These are phyloP conservation scores for Kodamaea lidongshanica DNA, from an alignment of 805 yeast species.

Conservation along the genomic window DNA sequence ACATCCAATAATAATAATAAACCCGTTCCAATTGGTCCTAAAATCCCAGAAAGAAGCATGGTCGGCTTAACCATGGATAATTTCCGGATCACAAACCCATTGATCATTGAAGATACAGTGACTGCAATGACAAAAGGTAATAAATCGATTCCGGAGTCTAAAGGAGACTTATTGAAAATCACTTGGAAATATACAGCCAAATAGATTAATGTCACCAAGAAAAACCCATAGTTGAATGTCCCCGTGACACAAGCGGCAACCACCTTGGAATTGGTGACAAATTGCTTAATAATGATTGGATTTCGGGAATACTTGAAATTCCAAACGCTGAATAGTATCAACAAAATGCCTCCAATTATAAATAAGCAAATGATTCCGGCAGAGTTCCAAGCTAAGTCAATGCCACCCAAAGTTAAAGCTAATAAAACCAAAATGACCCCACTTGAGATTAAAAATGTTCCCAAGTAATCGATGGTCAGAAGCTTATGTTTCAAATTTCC, in stretches of 20 bases:
- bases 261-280: constrained; percentile 33
- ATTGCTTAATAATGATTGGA: constrained; percentile 43
- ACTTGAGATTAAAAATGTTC: constrained; percentile 37
- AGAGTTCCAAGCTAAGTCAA: constrained; percentile 47
- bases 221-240: constrained; percentile 31
- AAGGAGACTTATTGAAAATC: constrained; percentile 28
- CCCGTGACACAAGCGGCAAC: constrained; percentile 33
- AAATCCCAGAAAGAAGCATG: constrained; percentile 23
- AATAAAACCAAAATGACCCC: constrained; percentile 42
- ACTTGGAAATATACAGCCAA: constrained; percentile 37
- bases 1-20: constrained; percentile 23
- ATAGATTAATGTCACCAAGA: constrained; percentile 32
- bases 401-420: constrained; percentile 53
- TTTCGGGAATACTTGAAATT: constrained; percentile 36
- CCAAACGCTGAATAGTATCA: constrained; percentile 32
- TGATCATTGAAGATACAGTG: constrained; percentile 24
- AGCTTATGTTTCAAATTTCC: constrained; percentile 35
- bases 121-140: constrained; percentile 32
- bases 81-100: constrained; percentile 26
- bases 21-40: constrained; percentile 32
- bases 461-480: constrained; percentile 42
- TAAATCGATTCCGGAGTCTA: constrained; percentile 32
- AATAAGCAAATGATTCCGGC: constrained; percentile 48
- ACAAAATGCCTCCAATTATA: constrained; percentile 38
- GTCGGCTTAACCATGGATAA: constrained; percentile 28